These are phyloP conservation scores for Tetrapisispora taiwanensis DNA, from an alignment of 805 yeast genomes.

Conservation along the genomic window DNA sequence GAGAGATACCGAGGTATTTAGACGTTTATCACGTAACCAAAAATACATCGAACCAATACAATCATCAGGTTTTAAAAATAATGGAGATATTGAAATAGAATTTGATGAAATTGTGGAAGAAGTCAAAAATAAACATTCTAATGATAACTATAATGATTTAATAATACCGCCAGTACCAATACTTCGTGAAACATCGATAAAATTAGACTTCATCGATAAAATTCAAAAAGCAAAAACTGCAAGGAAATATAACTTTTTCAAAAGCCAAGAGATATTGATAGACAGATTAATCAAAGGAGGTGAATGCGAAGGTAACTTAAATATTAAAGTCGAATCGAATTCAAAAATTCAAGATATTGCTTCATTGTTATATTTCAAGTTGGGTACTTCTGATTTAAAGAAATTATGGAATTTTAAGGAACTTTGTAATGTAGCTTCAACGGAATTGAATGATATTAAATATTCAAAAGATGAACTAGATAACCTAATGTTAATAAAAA, in stretches of 20 bases:
- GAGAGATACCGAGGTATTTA: conserved; percentile 17
- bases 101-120: conserved; percentile 33
- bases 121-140: conserved; percentile 14
- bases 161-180: conserved; percentile 17
- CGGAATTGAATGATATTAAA: conserved; percentile 13
- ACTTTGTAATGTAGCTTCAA: conserved; percentile 35
- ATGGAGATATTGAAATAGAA: conserved; percentile 50
- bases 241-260: conserved; percentile 26
- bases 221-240: conserved; percentile 33
- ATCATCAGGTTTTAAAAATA: conserved; percentile 39
- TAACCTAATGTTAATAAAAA: conserved; percentile 46
- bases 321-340: not conserved
- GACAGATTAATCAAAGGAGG: conserved; percentile 19
- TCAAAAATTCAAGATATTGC: conserved; percentile 11
- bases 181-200: conserved; percentile 20
- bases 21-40: conserved; percentile 44
- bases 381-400: conserved; percentile 25
- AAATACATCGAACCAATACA: conserved; percentile 45
- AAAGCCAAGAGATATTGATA: conserved; percentile 27
- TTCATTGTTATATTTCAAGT: conserved; percentile 28
- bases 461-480: conserved; percentile 31
- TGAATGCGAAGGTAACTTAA: conserved; percentile 16
- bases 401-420: conserved; percentile 38
- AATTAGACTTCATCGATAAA: conserved; percentile 21
- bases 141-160: conserved; percentile 9